phyloP scores from a whole-genome alignment of 2,329 filamentous ascomycete species.

The Ophiostoma montium region DNA sequence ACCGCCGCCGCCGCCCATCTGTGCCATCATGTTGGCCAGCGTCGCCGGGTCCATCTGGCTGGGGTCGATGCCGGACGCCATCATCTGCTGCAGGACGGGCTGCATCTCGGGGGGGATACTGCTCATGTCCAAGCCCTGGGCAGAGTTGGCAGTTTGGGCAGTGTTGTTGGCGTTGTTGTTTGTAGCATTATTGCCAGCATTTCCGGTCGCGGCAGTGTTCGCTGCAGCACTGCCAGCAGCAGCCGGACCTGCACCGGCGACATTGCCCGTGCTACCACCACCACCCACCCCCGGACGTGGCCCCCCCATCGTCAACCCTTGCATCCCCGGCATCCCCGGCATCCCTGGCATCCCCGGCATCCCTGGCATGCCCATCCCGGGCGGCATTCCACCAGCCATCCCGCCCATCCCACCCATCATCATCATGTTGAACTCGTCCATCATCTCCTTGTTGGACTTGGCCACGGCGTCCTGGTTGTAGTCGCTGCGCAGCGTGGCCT shows the following conservation, averaged over 20 bases:
- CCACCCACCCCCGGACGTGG: background rate
- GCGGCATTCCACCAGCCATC: conserved; percentile 15
- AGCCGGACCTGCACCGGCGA: background rate
- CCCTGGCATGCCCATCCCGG: conserved; percentile 23
- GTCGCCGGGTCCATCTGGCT: conserved; percentile 49
- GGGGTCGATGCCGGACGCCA: conserved; percentile 49
- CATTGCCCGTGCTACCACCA: background rate
- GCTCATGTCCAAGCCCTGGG: background rate
- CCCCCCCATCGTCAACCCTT: conserved; percentile 32
- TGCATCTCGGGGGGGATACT: conserved; percentile 54
- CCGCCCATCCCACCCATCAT: conserved; percentile 38
- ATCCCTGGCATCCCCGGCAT: conserved; percentile 9
- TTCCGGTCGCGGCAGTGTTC: background rate
- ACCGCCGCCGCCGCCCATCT: conserved; percentile 38
- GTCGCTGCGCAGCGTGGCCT: conserved; percentile 63
- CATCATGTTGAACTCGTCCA: conserved; percentile 57
- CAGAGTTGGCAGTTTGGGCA: background rate
- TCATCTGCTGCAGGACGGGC: conserved; percentile 57
- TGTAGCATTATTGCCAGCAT: background rate
- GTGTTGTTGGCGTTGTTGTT: background rate
- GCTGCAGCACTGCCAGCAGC: background rate
- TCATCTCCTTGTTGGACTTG: conserved; percentile 63
- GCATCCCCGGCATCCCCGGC: conserved; percentile 23
- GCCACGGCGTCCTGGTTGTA: conserved; percentile 53
- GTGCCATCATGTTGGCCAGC: conserved; percentile 45